A percentile compares a stretch with the other conserved stretches of the same genome.
phyloP scores from a whole-genome alignment of 2,329 filamentous ascomycete species.

The Xylariomycetidae sp. region DNA sequence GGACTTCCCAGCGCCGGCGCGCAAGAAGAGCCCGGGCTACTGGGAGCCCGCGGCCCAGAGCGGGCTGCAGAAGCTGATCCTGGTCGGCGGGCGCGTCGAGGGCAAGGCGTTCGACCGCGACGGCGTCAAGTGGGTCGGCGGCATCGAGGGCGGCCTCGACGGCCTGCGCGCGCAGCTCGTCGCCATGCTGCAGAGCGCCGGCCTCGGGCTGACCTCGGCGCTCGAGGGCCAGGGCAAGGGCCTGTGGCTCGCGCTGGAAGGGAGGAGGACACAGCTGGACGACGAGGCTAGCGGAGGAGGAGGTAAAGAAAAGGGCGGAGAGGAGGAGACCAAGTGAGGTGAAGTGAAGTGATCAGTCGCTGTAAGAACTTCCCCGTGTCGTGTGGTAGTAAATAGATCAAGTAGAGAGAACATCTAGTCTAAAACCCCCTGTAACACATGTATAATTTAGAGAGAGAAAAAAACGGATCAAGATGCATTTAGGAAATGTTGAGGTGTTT shows the following conservation, averaged over 20 bases:
- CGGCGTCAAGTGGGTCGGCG: slow-evolving; percentile 60
- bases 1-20: slow-evolving; percentile 72
- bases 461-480: no score
- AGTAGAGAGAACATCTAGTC: no score
- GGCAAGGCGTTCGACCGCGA: slow-evolving; percentile 76
- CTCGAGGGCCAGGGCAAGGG: slow-evolving; percentile 77
- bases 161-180: slow-evolving; percentile 80
- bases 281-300: slow-evolving; percentile 50
- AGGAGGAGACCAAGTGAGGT: slow-evolving; percentile 22
- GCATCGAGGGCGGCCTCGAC: slow-evolving; percentile 76
- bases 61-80: slow-evolving; percentile 79
- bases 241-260: slow-evolving; percentile 84
- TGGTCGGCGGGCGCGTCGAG: slow-evolving; percentile 84
- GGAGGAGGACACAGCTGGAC: slow-evolving; percentile 74
- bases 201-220: slow-evolving; percentile 70
- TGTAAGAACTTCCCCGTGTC: slow-evolving; percentile 4
- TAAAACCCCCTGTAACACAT: no score
- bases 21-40: slow-evolving; percentile 73
- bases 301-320: slow-evolving; percentile 21
- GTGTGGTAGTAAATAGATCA: slow-evolving; percentile 11
- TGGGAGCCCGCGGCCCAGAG: slow-evolving; percentile 74
- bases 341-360: no score
- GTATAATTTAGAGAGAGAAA: no score
- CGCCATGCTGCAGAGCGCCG: slow-evolving; percentile 72
- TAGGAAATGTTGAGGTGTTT: no score